Evolutionary conservation across 2,329 filamentous ascomycete genomes (phyloP).

Genomic region (Mariannaea elegans): DNA sequence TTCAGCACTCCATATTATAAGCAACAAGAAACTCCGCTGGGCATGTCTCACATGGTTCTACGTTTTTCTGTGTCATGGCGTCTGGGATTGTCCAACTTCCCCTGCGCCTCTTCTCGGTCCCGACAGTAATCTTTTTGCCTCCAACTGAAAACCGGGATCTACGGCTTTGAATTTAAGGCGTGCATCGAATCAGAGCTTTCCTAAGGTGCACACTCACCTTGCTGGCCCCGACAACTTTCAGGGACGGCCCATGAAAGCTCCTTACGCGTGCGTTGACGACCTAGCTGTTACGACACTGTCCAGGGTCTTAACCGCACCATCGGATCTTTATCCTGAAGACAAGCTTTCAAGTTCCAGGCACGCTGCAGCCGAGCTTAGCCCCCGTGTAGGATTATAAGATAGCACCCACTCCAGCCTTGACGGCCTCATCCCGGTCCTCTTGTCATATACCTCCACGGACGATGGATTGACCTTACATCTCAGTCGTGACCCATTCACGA

Average conservation of each 20-base stretch:
- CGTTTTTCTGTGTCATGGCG: constrained; percentile 21
- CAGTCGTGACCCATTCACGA: constrained; percentile 25
- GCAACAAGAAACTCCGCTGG: neutral
- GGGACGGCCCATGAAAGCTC: constrained; percentile 10
- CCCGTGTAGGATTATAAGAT: constrained; percentile 22
- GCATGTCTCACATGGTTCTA: constrained; percentile 9
- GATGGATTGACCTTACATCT: constrained; percentile 31
- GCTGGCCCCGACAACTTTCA: neutral
- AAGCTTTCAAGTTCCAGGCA: constrained; percentile 1
- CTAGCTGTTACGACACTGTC: constrained; percentile 14
- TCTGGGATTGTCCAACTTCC: neutral
- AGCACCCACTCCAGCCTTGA: neutral
- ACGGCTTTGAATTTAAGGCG: neutral
- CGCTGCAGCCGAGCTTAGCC: constrained; percentile 13
- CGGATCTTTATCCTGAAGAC: constrained; percentile 17
- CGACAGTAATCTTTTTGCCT: neutral
- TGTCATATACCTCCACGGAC: constrained; percentile 5
- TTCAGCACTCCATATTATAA: neutral
- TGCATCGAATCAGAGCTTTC: constrained; percentile 31
- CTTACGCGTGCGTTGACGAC: constrained; percentile 12
- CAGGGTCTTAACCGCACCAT: constrained; percentile 25
- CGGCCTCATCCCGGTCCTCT: constrained; percentile 20
- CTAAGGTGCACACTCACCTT: constrained; percentile 29
- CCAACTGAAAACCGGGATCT: constrained; percentile 19
- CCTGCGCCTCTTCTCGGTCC: constrained; percentile 3